A percentile compares a stretch with the other conserved stretches of the same genome.
These are phyloP conservation scores for Candida awuae DNA, from an alignment of 805 yeast genomes.

Conservation along the genomic window DNA sequence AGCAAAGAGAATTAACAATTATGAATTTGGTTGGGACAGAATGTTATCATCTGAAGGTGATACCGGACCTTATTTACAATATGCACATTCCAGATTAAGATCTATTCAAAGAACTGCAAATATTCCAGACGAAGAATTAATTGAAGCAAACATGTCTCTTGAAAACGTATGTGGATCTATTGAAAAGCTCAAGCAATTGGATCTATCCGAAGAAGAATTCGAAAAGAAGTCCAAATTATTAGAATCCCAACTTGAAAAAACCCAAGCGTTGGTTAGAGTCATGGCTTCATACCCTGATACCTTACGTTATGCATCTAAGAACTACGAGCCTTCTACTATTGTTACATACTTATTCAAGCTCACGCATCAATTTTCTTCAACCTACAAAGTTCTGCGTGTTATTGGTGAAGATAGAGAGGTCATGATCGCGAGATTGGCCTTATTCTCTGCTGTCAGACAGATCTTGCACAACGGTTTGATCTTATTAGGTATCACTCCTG, in stretches of 20 bases:
- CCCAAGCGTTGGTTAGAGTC: conserved; percentile 57
- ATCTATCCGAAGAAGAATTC: conserved; percentile 23
- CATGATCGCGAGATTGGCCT: conserved; percentile 85
- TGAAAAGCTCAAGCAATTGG: conserved; percentile 18
- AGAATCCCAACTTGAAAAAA: conserved; percentile 25
- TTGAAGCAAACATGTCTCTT: conserved; percentile 24
- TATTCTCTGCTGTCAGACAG: conserved; percentile 84
- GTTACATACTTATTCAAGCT: conserved; percentile 90
- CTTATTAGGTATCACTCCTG: conserved; percentile 92
- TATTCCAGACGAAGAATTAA: conserved; percentile 30
- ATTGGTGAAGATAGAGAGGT: conserved; percentile 87
- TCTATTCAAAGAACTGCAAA: conserved; percentile 85
- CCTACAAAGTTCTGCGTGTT: conserved; percentile 94
- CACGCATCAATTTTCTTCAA: conserved; percentile 91
- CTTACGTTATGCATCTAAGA: conserved; percentile 72
- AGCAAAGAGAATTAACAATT: conserved; percentile 91
- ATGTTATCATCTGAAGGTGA: conserved; percentile 98
- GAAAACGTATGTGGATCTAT: conserved; percentile 26
- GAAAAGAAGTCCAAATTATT: conserved; percentile 26
- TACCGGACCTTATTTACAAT: conserved; percentile 97
- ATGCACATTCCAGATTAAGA: conserved; percentile 94
- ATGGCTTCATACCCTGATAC: conserved; percentile 89
- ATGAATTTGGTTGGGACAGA: conserved; percentile 95
- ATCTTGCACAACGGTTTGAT: conserved; percentile 85
- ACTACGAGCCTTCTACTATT: conserved; percentile 85